Evolutionary conservation across 2,329 filamentous ascomycete genomes (phyloP).

Genomic region (Pestalotiopsis fici): DNA sequence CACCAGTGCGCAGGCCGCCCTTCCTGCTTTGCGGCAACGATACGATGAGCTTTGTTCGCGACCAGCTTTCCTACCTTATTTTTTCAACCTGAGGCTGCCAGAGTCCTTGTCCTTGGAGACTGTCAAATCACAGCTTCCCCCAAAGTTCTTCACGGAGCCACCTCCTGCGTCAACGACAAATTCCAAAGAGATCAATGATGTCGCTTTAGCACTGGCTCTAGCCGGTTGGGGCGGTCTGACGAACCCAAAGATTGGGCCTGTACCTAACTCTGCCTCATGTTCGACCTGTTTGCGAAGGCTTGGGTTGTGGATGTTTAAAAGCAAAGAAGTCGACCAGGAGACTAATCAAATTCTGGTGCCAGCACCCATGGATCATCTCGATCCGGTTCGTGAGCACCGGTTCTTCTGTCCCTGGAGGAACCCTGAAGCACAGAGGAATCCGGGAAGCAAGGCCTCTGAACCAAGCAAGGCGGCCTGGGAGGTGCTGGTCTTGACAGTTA

Average conservation of each 20-base stretch:
- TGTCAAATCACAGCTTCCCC: slow-evolving; percentile 50
- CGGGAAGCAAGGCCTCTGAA: slow-evolving; percentile 36
- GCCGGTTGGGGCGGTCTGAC: slow-evolving; percentile 75
- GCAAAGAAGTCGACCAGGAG: slow-evolving; percentile 63
- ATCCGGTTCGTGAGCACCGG: slow-evolving; percentile 72
- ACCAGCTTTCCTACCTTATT: slow-evolving; percentile 59
- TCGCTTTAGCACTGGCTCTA: slow-evolving; percentile 69
- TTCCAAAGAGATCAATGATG: slow-evolving; percentile 49
- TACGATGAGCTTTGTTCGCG: slow-evolving; percentile 64
- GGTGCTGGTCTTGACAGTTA: slow-evolving; percentile 53
- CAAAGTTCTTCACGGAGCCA: slow-evolving; percentile 54
- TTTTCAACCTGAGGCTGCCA: slow-evolving; percentile 62
- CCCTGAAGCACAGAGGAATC: slow-evolving; percentile 58
- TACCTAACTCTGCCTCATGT: slow-evolving; percentile 77
- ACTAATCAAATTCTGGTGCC: slow-evolving; percentile 54
- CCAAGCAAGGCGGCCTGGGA: slow-evolving; percentile 54
- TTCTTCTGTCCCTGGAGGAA: slow-evolving; percentile 85
- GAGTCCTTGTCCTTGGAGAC: slow-evolving; percentile 51
- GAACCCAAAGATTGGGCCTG: slow-evolving; percentile 55
- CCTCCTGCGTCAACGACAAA: slow-evolving; percentile 30
- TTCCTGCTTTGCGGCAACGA: slow-evolving; percentile 60
- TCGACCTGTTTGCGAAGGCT: slow-evolving; percentile 84
- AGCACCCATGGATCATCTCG: slow-evolving; percentile 66
- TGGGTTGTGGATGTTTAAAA: slow-evolving; percentile 92
- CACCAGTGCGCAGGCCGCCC: slow-evolving; percentile 59